Base-by-base conservation (phyloP, 73 alveolate species). In the Paramecium sexaurelia region DNA sequence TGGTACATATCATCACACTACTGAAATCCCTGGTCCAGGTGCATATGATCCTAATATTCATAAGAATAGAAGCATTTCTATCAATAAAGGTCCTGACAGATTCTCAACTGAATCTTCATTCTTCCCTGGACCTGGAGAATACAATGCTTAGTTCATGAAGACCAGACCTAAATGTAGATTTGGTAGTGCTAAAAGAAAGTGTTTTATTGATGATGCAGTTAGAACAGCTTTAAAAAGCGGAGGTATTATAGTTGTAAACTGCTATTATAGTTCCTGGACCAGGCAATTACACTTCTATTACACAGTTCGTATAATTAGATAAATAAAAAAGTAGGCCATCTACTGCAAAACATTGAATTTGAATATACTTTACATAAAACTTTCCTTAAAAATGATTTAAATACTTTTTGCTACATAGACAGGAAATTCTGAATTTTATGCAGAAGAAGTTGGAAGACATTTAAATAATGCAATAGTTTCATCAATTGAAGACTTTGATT, bases 391-490 rank as follows among this genome's bases (percentile, higher is more conserved):
- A 27, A 36, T 78, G 68, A 40, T 41, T 13, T 78, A n/a, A 20
- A 69, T 88, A 15, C 73, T 88, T 36, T 88, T 68, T 69, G 94
- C 93, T 19, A 56, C 92, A 7, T 33, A 55, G 37, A 85, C 92
- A 57, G 92, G 86, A 29, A 85, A 68, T 10, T 75, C 92, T 29
- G 33, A 85, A 57, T 85, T 32, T 17, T 69, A 68, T 27, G 94
- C 93, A 2, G 91, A 88, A 47, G 91, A 88, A 88, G 55, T 35
- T 0, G 55, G 83, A 8, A 43, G 75, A 71, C 43, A 39, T 37
- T 36, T 43, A 69, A 17, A 15, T 15, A 88, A 88, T 11, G 26
- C 83, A 8, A 61, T 22, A 1, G 27, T 61, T 19, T 86, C 51
- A 39, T 33, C 82, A 1, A 88, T 88, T 40, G 82, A 88, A 10